Conservation (phyloP, 495 filamentous ascomycete genomes). For the Pyrenula massariospora region DNA sequence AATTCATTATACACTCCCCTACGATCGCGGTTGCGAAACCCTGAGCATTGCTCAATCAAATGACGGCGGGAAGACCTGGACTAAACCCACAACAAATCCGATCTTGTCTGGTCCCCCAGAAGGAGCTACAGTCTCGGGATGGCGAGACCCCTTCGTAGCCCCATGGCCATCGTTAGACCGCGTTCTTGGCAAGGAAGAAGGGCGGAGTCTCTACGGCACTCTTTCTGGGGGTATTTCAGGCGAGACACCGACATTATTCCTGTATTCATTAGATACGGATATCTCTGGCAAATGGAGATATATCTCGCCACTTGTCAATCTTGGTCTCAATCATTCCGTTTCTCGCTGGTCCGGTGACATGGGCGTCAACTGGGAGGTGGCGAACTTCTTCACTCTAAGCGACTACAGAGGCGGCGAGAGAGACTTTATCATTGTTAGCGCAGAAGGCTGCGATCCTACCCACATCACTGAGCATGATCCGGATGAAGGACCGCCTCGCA, state of each 20-base stretch:
- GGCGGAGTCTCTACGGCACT: constrained; percentile 33
- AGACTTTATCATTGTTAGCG: constrained; percentile 37
- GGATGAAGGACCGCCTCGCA: constrained; percentile 5
- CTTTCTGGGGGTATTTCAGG: constrained; percentile 39
- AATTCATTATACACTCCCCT: constrained; percentile 34
- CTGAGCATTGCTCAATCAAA: constrained; percentile 35
- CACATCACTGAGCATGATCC: constrained; percentile 1
- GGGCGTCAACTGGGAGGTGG: constrained; percentile 48
- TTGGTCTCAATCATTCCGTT: constrained; percentile 28
- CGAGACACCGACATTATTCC: constrained; percentile 34
- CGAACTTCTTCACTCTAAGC: constrained; percentile 32
- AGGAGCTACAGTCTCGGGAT: constrained; percentile 37
- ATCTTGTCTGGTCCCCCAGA: constrained; percentile 31
- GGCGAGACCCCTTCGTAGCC: constrained; percentile 41
- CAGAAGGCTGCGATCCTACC: constrained; percentile 26
- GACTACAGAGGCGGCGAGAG: constrained; percentile 22
- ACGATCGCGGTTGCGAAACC: constrained; percentile 35
- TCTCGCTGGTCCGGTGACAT: constrained; percentile 37
- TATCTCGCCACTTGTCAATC: constrained; percentile 31
- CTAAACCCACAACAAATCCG: constrained; percentile 36
- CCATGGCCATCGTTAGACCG: constrained; percentile 29
- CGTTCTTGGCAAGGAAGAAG: constrained; percentile 12
- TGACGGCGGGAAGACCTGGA: constrained; percentile 38
- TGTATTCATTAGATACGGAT: constrained; percentile 36
- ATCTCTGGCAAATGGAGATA: constrained; percentile 36